These are phyloP conservation scores for Pachyrhizus erosus DNA, from an alignment of 306 rosid species.

Conservation along the genomic window DNA sequence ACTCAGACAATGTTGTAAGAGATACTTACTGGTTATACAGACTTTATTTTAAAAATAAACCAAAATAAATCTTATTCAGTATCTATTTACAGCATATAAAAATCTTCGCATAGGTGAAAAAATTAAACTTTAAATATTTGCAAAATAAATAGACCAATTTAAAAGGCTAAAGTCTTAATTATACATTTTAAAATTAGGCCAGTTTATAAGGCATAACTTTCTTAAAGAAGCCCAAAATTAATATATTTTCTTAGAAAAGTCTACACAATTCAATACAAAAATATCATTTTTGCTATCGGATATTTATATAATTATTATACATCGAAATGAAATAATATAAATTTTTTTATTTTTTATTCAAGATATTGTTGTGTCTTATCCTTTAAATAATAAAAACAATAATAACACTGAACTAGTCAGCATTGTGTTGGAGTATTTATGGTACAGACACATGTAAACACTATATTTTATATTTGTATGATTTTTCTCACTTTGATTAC, in stretches of 20 bases:
- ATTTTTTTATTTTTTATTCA: background rate
- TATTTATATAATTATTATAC: background rate
- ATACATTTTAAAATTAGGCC: no score
- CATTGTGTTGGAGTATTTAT: background rate
- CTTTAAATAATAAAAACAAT: background rate
- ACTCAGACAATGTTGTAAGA: no score
- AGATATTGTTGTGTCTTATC: background rate
- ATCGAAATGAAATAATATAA: background rate
- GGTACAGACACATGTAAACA: background rate
- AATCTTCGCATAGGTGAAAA: background rate
- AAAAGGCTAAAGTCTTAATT: no score
- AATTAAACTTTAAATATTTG: background rate
- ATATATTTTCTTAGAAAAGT: background rate
- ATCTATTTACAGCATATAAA: background rate
- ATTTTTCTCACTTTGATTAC: background rate
- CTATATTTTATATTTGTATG: background rate
- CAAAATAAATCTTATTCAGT: background rate
- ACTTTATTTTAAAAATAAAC: no score
- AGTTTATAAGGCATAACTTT: background rate
- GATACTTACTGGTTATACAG: no score
- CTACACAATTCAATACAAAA: background rate
- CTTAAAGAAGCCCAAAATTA: background rate
- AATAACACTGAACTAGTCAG: background rate
- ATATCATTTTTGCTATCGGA: background rate
- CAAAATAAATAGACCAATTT: background rate